phyloP scores from a whole-genome alignment of 257 asterid genomes.

The Voacanga thouarsii region DNA sequence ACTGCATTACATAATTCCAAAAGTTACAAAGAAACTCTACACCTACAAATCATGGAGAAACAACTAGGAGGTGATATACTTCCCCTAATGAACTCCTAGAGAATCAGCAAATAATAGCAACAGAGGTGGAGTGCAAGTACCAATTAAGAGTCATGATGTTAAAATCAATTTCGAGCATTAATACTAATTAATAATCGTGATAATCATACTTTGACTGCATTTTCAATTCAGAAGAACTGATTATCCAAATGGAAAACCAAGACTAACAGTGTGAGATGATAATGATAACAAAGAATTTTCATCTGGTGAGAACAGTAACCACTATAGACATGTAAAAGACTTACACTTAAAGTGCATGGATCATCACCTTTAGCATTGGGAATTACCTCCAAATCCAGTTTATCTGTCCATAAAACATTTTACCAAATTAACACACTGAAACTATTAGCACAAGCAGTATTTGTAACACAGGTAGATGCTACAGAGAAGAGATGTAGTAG shows the following conservation, averaged over 20 bases:
- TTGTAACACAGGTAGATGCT: not conserved
- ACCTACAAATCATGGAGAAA: not conserved
- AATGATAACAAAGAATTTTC: not conserved
- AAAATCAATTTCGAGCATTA: not conserved
- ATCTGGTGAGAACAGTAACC: not conserved
- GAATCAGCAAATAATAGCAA: not conserved
- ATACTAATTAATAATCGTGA: not conserved
- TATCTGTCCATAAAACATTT: slow-evolving; percentile 22
- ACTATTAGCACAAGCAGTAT: not conserved
- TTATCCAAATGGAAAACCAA: not conserved
- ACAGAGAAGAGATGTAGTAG: not conserved
- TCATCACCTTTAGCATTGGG: slow-evolving; percentile 21
- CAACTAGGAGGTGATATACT: not conserved
- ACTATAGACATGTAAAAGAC: slow-evolving; percentile 15
- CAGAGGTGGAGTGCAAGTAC: too few relatives aligned
- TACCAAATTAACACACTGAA: slow-evolving; percentile 4
- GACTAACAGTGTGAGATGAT: not conserved
- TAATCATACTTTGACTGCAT: not conserved
- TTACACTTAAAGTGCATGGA: slow-evolving; percentile 28
- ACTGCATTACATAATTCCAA: slow-evolving; percentile 40
- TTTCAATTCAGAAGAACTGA: not conserved
- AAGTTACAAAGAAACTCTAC: slow-evolving; percentile 8
- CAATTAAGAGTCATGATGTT: not conserved
- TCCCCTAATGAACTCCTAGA: too few relatives aligned
- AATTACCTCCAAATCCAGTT: slow-evolving; percentile 14